phyloP scores from a whole-genome alignment of 257 asterid species.

The Plantago ovata region DNA sequence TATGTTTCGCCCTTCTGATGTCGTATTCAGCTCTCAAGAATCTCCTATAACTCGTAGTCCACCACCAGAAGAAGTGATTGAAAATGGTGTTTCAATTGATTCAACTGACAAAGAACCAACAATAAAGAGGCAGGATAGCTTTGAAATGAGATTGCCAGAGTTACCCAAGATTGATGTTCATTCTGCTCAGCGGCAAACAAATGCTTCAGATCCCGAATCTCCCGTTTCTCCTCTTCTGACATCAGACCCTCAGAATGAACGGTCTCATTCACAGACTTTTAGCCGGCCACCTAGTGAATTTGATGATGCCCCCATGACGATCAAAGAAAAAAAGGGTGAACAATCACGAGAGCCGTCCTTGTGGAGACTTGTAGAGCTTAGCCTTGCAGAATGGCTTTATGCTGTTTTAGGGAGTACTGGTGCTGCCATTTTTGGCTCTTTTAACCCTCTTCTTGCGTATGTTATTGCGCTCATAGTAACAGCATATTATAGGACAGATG shows the following conservation, averaged over 20 bases:
- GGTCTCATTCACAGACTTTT: conserved; percentile 96
- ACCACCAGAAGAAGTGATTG: conserved; percentile 82
- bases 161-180: conserved; percentile 93
- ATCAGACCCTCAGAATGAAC: conserved; percentile 94
- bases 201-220: conserved; percentile 89
- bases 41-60: conserved; percentile 80
- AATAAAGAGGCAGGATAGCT: conserved; percentile 95
- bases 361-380: conserved; percentile 97
- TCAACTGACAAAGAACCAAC: conserved; percentile 75
- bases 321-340: conserved; percentile 45
- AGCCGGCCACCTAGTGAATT: conserved; percentile 74
- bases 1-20: conserved; percentile 68
- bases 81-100: conserved; percentile 64
- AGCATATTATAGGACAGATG: conserved; percentile 66
- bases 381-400: conserved; percentile 99
- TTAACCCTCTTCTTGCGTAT: conserved; percentile 91
- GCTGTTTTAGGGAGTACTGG: conserved; percentile 97
- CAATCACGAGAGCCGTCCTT: conserved; percentile 71
- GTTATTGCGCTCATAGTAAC: conserved; percentile 84
- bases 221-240: conserved; percentile 99
- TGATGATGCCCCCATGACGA: conserved; percentile 46
- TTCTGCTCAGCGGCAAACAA: conserved; percentile 64
- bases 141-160: conserved; percentile 91
- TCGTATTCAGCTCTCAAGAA: conserved; percentile 62
- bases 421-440: conserved; percentile 96